Conservation (phyloP, 768 basidiomycete genomes). For the Serendipita indica region DNA sequence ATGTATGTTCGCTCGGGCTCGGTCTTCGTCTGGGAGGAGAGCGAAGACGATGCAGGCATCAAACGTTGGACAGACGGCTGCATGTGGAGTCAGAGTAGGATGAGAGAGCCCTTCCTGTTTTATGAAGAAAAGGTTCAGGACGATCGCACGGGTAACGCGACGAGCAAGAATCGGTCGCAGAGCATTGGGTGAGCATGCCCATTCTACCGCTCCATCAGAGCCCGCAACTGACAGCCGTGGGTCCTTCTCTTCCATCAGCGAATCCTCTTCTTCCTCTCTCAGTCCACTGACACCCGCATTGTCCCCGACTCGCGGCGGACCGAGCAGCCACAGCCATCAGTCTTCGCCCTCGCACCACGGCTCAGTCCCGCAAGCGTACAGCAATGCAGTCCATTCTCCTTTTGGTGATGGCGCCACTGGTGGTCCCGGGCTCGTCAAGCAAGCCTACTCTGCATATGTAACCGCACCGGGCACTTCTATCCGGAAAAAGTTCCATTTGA, state of each 20-base stretch:
- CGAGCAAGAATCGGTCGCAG: conserved; percentile 5
- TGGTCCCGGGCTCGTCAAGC: conserved; percentile 41
- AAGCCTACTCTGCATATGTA: conserved; percentile 58
- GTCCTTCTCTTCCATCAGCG: neutral
- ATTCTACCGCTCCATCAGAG: no score
- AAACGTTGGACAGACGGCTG: conserved; percentile 61
- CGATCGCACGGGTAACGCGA: conserved; percentile 5
- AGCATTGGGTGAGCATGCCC: conserved; percentile 8
- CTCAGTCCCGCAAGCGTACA: neutral
- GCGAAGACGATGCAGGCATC: conserved; percentile 47
- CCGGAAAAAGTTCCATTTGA: conserved; percentile 53
- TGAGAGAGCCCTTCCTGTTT: conserved; percentile 59
- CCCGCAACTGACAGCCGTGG: neutral
- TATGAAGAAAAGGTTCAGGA: conserved; percentile 32
- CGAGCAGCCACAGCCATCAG: neutral
- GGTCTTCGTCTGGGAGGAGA: conserved; percentile 57
- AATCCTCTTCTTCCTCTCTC: conserved; percentile 6
- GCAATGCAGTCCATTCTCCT: neutral
- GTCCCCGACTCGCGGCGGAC: no score
- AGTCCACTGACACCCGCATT: neutral
- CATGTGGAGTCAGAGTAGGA: conserved; percentile 52
- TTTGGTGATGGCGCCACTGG: neutral
- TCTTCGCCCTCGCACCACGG: neutral
- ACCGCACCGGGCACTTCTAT: conserved; percentile 28
- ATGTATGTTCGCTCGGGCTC: conserved; percentile 43